A percentile compares a stretch with the other conserved stretches of the same genome.
Conservation (phyloP, 2,329 filamentous ascomycete genomes). For the Aspergillus glaucus region DNA sequence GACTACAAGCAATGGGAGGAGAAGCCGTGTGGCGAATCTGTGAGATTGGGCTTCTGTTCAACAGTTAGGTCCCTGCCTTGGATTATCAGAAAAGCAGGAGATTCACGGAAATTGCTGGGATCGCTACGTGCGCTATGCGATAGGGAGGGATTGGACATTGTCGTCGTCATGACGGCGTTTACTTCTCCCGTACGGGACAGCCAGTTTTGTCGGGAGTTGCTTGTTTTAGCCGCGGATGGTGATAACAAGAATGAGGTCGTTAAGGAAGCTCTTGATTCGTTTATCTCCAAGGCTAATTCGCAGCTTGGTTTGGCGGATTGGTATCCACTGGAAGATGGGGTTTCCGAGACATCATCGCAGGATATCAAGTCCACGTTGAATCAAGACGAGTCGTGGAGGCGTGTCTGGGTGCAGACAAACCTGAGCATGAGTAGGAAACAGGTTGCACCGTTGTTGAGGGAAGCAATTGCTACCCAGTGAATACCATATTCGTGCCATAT, state of each 20-base stretch:
- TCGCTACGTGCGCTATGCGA: slow-evolving; percentile 42
- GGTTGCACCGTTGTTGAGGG: slow-evolving; percentile 54
- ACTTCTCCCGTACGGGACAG: slow-evolving; percentile 28
- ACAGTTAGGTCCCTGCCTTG: slow-evolving; percentile 53
- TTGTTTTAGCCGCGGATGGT: slow-evolving; percentile 42
- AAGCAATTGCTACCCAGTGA: slow-evolving; percentile 31
- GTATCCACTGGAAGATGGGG: slow-evolving; percentile 17
- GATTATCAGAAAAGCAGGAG: slow-evolving; percentile 44
- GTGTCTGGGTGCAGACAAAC: slow-evolving; percentile 52
- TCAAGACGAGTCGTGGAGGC: slow-evolving; percentile 32
- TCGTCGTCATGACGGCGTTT: slow-evolving; percentile 56
- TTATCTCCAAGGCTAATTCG: slow-evolving; percentile 37
- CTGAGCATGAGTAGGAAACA: slow-evolving; percentile 57
- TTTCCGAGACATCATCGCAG: slow-evolving; percentile 6
- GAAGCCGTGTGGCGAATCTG: slow-evolving; percentile 19
- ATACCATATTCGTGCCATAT: neutral
- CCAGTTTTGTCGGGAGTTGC: slow-evolving; percentile 48
- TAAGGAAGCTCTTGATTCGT: slow-evolving; percentile 39
- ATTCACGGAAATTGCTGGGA: slow-evolving; percentile 30
- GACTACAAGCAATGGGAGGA: slow-evolving; percentile 61
- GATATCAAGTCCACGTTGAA: slow-evolving; percentile 12
- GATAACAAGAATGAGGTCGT: slow-evolving; percentile 13
- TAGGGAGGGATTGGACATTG: slow-evolving; percentile 45
- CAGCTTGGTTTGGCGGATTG: slow-evolving; percentile 38
- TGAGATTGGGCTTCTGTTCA: slow-evolving; percentile 53